phyloP scores from a whole-genome alignment of 2,329 filamentous ascomycete species.

The Sclerotinia subarctica region DNA sequence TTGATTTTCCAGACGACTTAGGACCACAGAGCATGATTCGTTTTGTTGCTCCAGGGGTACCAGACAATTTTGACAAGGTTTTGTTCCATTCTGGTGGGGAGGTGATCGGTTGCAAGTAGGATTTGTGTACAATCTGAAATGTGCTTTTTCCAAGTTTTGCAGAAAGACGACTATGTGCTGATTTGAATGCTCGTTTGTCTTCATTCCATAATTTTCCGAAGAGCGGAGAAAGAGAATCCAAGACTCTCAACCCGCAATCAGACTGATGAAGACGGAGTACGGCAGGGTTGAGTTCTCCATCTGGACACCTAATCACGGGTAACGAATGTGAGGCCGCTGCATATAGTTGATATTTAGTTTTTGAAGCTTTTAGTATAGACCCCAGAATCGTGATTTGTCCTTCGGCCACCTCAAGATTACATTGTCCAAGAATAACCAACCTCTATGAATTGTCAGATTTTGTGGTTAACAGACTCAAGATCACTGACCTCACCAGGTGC shows the following conservation, averaged over 20 bases:
- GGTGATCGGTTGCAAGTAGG: constrained; percentile 52
- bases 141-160: constrained; percentile 37
- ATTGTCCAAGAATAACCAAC: constrained; percentile 64
- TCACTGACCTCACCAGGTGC: constrained; percentile 49
- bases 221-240: constrained; percentile 62
- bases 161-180: constrained; percentile 20
- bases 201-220: constrained; percentile 67
- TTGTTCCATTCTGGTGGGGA: constrained; percentile 61
- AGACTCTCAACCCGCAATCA: constrained; percentile 47
- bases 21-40: constrained; percentile 63
- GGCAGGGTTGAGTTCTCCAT: constrained; percentile 46
- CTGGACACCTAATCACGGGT: constrained; percentile 57
- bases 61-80: constrained; percentile 32
- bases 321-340: constrained; percentile 68
- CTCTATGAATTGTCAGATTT: constrained; percentile 45
- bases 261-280: constrained; percentile 55
- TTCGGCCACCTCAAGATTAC: constrained; percentile 57
- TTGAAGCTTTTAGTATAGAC: constrained; percentile 53
- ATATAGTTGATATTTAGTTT: constrained; percentile 54
- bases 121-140: constrained; percentile 53
- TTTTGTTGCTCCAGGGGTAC: constrained; percentile 39
- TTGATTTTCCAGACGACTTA: constrained; percentile 74
- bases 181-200: constrained; percentile 30
- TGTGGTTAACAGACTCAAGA: neutral
- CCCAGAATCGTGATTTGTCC: constrained; percentile 66